Conservation (phyloP, 352 stramenopile species). For the Pythium myriotylum region DNA sequence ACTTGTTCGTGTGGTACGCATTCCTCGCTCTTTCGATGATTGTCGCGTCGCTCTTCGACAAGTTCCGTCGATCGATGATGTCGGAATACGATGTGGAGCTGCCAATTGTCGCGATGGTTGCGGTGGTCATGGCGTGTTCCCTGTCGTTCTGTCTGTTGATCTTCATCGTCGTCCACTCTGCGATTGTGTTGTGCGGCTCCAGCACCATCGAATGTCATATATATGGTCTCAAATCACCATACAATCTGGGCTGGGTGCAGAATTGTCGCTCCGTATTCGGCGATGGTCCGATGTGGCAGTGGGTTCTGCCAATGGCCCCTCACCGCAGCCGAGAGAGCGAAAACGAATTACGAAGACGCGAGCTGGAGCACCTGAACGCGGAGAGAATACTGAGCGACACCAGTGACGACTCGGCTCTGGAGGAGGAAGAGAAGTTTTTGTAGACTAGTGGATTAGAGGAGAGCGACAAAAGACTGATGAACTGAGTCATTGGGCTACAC, state of each 20-base stretch:
- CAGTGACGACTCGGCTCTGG: constrained; percentile 42
- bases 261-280: constrained; percentile 65
- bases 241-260: constrained; percentile 64
- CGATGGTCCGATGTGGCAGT: constrained; percentile 50
- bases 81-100: constrained; percentile 26
- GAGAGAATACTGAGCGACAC: constrained; percentile 40
- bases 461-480: background rate
- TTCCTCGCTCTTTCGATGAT: constrained; percentile 71
- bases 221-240: constrained; percentile 65
- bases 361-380: constrained; percentile 51
- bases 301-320: constrained; percentile 49
- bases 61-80: constrained; percentile 42
- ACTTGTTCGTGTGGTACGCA: constrained; percentile 81
- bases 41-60: constrained; percentile 50
- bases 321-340: constrained; percentile 16
- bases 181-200: constrained; percentile 61
- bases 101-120: constrained; percentile 56
- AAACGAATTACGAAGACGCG: constrained; percentile 43
- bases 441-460: constrained; percentile 20
- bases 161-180: constrained; percentile 76
- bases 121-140: constrained; percentile 69
- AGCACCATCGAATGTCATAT: constrained; percentile 84
- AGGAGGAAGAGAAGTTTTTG: constrained; percentile 62
- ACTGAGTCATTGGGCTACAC: background rate
- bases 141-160: constrained; percentile 69